These are phyloP conservation scores for Gaeumannomyces sp. DNA, from an alignment of 2,329 filamentous ascomycete species.

Conservation along the genomic window DNA sequence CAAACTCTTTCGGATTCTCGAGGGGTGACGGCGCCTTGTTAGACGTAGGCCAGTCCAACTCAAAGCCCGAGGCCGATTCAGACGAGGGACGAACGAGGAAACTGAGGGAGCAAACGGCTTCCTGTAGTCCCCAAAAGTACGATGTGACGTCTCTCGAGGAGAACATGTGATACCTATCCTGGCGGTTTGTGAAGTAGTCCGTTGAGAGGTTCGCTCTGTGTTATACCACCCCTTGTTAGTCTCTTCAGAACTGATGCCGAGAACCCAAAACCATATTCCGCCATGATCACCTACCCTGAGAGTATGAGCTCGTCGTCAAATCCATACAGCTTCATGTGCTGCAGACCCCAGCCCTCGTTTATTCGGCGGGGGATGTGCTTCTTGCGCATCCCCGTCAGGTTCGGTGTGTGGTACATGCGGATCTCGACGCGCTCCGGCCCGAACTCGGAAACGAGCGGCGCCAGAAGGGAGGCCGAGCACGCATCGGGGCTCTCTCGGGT, in stretches of 20 bases:
- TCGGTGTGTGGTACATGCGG: conserved; percentile 97
- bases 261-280: background rate
- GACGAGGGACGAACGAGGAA: conserved; percentile 66
- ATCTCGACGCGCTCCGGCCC: conserved; percentile 80
- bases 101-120: conserved; percentile 71
- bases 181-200: conserved; percentile 94
- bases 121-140: conserved; percentile 74
- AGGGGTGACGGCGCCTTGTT: conserved; percentile 75
- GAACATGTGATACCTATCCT: conserved; percentile 93
- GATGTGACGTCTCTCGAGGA: conserved; percentile 70
- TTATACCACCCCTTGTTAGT: conserved; percentile 15
- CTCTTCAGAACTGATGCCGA: background rate
- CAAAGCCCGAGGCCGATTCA: conserved; percentile 48
- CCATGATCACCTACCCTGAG: conserved; percentile 58
- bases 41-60: conserved; percentile 63
- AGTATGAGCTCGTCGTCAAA: conserved; percentile 93
- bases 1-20: conserved; percentile 61
- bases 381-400: conserved; percentile 82
- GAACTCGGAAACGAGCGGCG: conserved; percentile 77
- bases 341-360: conserved; percentile 96
- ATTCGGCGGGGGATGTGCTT: conserved; percentile 79
- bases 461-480: conserved; percentile 83
- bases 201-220: conserved; percentile 72
- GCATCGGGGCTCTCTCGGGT: conserved; percentile 83
- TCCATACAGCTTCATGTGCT: conserved; percentile 99